phyloP scores from a whole-genome alignment of 805 yeast species.

The Saturnispora quitensis region DNA sequence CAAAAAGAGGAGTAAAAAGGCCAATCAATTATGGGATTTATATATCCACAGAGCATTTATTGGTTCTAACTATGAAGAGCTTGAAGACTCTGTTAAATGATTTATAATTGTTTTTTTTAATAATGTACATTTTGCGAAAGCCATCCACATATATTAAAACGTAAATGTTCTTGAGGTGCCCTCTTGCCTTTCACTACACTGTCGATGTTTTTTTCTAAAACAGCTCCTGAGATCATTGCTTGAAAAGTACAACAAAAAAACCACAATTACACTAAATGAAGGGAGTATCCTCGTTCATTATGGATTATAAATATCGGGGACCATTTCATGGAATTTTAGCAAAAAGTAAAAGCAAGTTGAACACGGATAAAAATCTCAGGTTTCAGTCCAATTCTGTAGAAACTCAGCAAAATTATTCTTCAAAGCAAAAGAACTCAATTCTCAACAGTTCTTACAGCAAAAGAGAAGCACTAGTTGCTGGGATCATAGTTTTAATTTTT shows the following conservation, averaged over 20 bases:
- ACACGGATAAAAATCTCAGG: too few relatives aligned
- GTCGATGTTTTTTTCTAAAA: neutral
- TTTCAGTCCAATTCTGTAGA: neutral
- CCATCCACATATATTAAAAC: neutral
- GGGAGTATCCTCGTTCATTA: neutral
- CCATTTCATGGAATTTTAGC: neutral
- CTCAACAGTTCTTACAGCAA: neutral
- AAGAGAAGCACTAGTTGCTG: conserved; percentile 1
- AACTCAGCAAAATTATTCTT: neutral
- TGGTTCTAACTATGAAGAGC: conserved; percentile 53
- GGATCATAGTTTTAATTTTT: neutral
- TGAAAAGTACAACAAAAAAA: neutral
- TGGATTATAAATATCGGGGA: neutral
- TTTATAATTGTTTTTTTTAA: neutral
- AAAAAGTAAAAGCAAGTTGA: neutral
- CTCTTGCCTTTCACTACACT: neutral
- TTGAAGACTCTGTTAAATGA: conserved; percentile 5
- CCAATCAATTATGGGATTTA: conserved; percentile 45
- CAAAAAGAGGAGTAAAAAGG: conserved; percentile 7
- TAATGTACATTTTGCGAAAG: neutral
- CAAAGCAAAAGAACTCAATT: neutral
- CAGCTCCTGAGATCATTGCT: neutral
- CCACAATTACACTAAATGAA: neutral
- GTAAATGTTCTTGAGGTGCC: neutral
- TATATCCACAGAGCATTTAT: conserved; percentile 55